phyloP scores from a whole-genome alignment of 2,329 filamentous ascomycete species.

The Arthroderma uncinatum region DNA sequence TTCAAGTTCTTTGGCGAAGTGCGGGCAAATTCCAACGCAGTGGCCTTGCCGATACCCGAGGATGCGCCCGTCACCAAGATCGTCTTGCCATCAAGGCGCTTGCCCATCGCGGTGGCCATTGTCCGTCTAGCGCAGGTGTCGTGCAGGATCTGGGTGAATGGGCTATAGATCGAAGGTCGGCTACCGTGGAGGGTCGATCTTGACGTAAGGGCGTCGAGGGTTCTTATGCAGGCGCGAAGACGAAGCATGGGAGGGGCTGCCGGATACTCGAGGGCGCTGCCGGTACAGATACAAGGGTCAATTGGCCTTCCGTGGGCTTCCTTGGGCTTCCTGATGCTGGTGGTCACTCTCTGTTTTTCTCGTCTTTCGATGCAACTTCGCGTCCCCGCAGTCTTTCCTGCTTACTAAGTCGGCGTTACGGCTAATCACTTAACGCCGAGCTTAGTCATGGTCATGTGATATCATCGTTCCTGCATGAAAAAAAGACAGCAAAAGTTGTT shows the following conservation, averaged over 20 bases:
- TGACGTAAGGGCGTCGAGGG: conserved; percentile 3
- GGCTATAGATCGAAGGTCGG: neutral
- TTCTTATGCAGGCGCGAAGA: conserved; percentile 8
- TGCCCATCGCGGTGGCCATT: conserved; percentile 59
- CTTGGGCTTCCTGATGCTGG: neutral
- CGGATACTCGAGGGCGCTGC: neutral
- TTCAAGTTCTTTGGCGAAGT: conserved; percentile 69
- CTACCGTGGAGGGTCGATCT: neutral
- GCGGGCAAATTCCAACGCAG: conserved; percentile 83
- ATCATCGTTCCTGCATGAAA: neutral
- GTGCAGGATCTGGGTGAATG: conserved; percentile 3
- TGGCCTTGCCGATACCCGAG: conserved; percentile 68
- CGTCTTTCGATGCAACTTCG: neutral
- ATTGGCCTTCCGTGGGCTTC: neutral
- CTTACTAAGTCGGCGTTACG: neutral
- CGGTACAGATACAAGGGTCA: neutral
- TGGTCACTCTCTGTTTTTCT: neutral
- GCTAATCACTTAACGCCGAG: neutral
- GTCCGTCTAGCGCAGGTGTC: conserved; percentile 29
- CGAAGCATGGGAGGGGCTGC: conserved; percentile 7
- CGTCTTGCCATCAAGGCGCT: conserved; percentile 87
- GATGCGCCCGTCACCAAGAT: conserved; percentile 84
- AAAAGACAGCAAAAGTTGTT: neutral
- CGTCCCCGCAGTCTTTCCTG: neutral
- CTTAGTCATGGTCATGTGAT: neutral